Conservation (phyloP, 2,329 filamentous ascomycete species). For the Ceratocystis cacaofunesta region DNA sequence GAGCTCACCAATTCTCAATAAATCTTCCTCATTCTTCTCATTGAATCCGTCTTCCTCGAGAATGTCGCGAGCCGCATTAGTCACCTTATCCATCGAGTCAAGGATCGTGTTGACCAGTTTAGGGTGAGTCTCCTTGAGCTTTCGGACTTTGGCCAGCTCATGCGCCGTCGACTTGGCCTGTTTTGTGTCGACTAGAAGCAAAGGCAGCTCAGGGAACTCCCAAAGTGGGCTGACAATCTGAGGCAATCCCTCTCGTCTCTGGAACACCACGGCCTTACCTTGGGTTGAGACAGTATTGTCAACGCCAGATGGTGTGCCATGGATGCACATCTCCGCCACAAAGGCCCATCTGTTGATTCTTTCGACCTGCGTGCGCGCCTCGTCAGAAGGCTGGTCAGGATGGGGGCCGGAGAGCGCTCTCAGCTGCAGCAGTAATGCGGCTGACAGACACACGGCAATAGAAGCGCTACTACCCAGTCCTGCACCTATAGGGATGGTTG, state of each 20-base stretch:
- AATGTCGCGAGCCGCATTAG: conserved; percentile 38
- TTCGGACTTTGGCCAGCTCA: conserved; percentile 75
- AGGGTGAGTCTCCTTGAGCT: conserved; percentile 56
- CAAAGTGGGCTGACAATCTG: conserved; percentile 56
- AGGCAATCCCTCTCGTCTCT: conserved; percentile 32
- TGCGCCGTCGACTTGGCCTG: conserved; percentile 71
- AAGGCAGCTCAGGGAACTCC: conserved; percentile 80
- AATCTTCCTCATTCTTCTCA: conserved; percentile 42
- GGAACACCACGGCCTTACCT: conserved; percentile 87
- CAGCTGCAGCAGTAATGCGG: conserved; percentile 74
- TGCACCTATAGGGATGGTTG: conserved; percentile 82
- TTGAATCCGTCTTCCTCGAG: conserved; percentile 53
- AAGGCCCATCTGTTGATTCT: conserved; percentile 97
- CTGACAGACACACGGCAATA: conserved; percentile 74
- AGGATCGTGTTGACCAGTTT: conserved; percentile 67
- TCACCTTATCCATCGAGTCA: conserved; percentile 67
- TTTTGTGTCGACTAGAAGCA: conserved; percentile 78
- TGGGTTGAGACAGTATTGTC: conserved; percentile 93
- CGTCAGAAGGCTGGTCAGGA: conserved; percentile 73
- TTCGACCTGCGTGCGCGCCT: conserved; percentile 81
- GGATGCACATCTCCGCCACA: conserved; percentile 91
- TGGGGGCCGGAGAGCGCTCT: conserved; percentile 81
- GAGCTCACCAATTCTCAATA: conserved; percentile 69
- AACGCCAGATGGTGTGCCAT: conserved; percentile 89
- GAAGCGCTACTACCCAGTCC: conserved; percentile 90